Base-by-base conservation (phyloP, 2,329 filamentous ascomycete species). In the Fusarium abutilonis region DNA sequence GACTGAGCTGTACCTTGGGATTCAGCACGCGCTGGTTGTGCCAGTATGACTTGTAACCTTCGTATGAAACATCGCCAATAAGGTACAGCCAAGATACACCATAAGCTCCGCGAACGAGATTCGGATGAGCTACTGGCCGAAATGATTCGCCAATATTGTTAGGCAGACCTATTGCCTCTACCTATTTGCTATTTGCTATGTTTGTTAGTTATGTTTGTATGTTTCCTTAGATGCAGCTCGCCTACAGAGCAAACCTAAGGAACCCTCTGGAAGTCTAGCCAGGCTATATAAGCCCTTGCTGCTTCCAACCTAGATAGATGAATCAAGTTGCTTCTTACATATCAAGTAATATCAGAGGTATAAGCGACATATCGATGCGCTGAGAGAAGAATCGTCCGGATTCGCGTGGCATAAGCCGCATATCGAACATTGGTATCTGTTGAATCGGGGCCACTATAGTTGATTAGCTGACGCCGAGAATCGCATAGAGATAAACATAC, bases 111-210 rank as follows among this genome's bases (percentile, higher is more conserved):
- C 89, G 86, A 10, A 99, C 90, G 4, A 96, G 78, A 70, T 83
- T 88, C 0, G 93, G 94, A 73, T 97, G 93, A 4, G 94, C 93
- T 35, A 99, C 85, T 0, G 95, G 95, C 2, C 95, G 87, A 78
- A 99, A 99, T 0, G 91, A 96, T 77, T 99, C 95, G 74, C 95
- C 95, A 64, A 99, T 94, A n/a, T n/a, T n/a, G n/a, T n/a, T n/a
- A n/a, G n/a, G n/a, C n/a, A n/a, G n/a, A n/a, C n/a, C n/a, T n/a
- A n/a, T n/a, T n/a, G n/a, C n/a, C n/a, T n/a, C n/a, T n/a, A n/a
- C n/a, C n/a, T n/a, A n/a, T n/a, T n/a, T n/a, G n/a, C n/a, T n/a
- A n/a, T n/a, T n/a, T n/a, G n/a, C n/a, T n/a, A n/a, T n/a, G n/a
- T n/a, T n/a, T n/a, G n/a, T n/a, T n/a, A n/a, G n/a, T n/a, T n/a